Percentiles rank a stretch among this genome's conserved stretches.
These are phyloP conservation scores for Lachnellula arida DNA, from an alignment of 2,329 filamentous ascomycete species.

Conservation along the genomic window DNA sequence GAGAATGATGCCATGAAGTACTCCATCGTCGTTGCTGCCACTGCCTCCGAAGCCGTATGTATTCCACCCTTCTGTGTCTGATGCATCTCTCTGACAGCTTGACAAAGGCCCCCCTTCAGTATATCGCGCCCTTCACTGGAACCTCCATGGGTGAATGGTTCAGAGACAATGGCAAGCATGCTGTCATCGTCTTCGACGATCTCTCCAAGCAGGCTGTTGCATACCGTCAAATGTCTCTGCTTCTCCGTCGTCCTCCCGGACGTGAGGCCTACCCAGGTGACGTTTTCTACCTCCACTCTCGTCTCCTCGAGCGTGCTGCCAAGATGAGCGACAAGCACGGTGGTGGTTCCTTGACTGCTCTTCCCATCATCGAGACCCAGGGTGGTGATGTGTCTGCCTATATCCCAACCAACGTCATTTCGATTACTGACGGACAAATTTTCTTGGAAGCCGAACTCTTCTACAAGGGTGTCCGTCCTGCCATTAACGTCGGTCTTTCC, in stretches of 20 bases:
- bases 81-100: not conserved
- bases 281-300: constrained; percentile 98
- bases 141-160: constrained; percentile 13
- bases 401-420: constrained; percentile 99
- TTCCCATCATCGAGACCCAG: constrained; percentile 98
- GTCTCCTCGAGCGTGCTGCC: constrained; percentile 97
- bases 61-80: not conserved
- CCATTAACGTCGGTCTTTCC: constrained; percentile 99
- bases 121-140: constrained; percentile 90
- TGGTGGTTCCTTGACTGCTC: constrained; percentile 93
- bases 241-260: constrained; percentile 94
- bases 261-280: constrained; percentile 99
- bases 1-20: constrained; percentile 99
- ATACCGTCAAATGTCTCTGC: constrained; percentile 97
- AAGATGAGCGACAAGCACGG: constrained; percentile 97
- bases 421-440: constrained; percentile 99
- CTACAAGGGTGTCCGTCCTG: constrained; percentile 99
- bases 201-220: constrained; percentile 96
- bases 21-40: constrained; percentile 87
- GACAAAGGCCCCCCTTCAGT: constrained; percentile 68
- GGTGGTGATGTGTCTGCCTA: constrained; percentile 99
- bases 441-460: constrained; percentile 99
- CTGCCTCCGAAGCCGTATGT: constrained; percentile 80
- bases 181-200: constrained; percentile 90
- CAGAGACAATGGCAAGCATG: constrained; percentile 71